These are phyloP conservation scores for Metschnikowia cubensis DNA, from an alignment of 805 yeast genomes.

Conservation along the genomic window DNA sequence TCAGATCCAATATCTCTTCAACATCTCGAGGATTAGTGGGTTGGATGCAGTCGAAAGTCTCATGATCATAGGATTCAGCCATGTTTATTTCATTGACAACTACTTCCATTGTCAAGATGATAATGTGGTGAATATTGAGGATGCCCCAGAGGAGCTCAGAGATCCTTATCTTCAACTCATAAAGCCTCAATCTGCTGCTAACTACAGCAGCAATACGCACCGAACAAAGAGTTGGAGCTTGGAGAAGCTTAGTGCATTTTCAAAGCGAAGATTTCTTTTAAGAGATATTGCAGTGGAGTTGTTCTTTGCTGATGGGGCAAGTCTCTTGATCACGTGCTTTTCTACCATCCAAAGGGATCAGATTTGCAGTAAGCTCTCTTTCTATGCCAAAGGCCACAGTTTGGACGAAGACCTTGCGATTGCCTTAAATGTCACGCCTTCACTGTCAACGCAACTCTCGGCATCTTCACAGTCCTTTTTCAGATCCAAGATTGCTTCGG, in stretches of 20 bases:
- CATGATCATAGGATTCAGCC: conserved; percentile 61
- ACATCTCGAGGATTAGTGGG: conserved; percentile 71
- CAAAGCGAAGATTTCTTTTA: conserved; percentile 70
- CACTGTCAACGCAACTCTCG: conserved; percentile 12
- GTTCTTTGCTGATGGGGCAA: conserved; percentile 69
- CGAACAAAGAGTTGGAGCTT: conserved; percentile 58
- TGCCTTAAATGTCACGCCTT: conserved; percentile 49
- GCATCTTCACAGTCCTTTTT: conserved; percentile 17
- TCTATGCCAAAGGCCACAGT: conserved; percentile 46
- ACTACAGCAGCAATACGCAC: conserved; percentile 33
- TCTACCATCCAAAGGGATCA: conserved; percentile 51
- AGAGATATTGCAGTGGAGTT: conserved; percentile 80
- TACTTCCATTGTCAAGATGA: conserved; percentile 56
- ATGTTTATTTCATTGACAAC: conserved; percentile 65
- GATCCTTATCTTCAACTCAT: conserved; percentile 70
- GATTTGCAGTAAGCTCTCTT: conserved; percentile 47
- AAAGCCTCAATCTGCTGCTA: conserved; percentile 39
- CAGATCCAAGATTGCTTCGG: conserved; percentile 29
- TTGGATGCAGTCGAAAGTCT: conserved; percentile 74
- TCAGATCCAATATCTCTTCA: conserved; percentile 66
- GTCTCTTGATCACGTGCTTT: conserved; percentile 64
- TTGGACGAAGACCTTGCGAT: conserved; percentile 53
- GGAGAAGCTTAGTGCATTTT: conserved; percentile 54
- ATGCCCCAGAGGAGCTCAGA: conserved; percentile 57
- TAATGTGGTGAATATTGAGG: conserved; percentile 57